Conservation (phyloP, 129 eudicot genomes). For the Apium graveolens region DNA sequence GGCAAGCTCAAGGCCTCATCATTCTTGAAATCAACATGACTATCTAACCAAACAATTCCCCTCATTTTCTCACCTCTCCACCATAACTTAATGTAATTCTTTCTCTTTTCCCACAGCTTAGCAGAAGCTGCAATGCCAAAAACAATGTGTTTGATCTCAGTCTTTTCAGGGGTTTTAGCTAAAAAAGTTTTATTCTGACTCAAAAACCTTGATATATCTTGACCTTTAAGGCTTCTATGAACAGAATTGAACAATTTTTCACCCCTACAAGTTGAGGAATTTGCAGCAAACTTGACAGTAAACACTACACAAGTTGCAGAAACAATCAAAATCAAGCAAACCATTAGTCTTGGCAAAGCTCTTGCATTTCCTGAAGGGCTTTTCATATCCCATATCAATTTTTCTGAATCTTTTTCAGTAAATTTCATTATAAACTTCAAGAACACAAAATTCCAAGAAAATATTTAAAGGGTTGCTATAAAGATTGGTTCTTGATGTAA, state of each 20-base stretch:
- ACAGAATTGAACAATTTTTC: not conserved
- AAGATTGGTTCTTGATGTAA: not conserved
- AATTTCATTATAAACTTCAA: not conserved
- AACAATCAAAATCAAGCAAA: conserved; percentile 5
- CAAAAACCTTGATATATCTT: not conserved
- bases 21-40: conserved; percentile 27
- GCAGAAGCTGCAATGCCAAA: conserved; percentile 95
- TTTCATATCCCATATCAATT: conserved; percentile 11
- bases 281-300: conserved; percentile 5
- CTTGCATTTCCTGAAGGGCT: not conserved
- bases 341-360: not conserved
- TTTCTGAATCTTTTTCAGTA: conserved; percentile 6
- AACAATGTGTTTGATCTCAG: conserved; percentile 59
- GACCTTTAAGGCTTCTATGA: not conserved
- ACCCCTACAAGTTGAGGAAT: not conserved
- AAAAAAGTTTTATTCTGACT: not conserved
- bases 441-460: not conserved
- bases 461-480: not conserved
- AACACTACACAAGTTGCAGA: conserved; percentile 4
- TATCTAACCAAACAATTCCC: conserved; percentile 87
- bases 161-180: conserved; percentile 16
- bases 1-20: conserved; percentile 43
- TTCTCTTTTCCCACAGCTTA: conserved; percentile 63
- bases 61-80: conserved; percentile 69
- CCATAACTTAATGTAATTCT: conserved; percentile 79